Base-by-base conservation (phyloP, 1,284 basidiomycete species). In the Naganishia liquefaciens region DNA sequence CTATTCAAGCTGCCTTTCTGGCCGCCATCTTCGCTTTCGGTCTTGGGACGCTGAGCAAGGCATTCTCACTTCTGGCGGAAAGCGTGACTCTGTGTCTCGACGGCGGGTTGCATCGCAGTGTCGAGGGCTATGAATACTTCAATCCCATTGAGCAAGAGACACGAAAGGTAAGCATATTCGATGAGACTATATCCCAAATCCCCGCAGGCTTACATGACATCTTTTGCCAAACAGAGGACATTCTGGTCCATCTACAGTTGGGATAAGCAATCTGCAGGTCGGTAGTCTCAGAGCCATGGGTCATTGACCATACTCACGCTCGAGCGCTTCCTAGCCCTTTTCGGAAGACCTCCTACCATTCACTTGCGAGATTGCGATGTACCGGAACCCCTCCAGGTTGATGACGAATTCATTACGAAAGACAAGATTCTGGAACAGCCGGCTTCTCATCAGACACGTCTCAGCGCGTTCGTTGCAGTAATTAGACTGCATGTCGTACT, bases 211-310 rank as follows among this genome's bases (percentile, higher is more conserved):
- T 43, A n/a, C 30, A n/a, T 21, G 28, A 39, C n/a, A 37, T 30
- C 9, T 15, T 15, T 7, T 60, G 21, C 58, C 21, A 10, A 27
- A 15, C 42, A 77, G 77, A 86, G 91, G 68, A 93, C 91, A 0
- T 94, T 93, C 77, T 94, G 91, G 91, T 90, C 89, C 67, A 90
- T 93, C 27, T 94, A 93, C 77, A 83, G 91, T 49, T 93, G 91
- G 91, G 91, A 93, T 77, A 93, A 93, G 78, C 91, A 92, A 73
- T 77, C 76, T 7, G 77, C 77, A 2, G 69, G 70, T 72, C 40
- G 68, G 70, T 67, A 25, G 2, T 7, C 15, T 37, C 11, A 15
- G 23, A 27, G 13, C 21, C n/a, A 9, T 40, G 5, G 37, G 21
- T 42, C 66, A 63, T n/a, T 23, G 19, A 25, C n/a, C 47, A 3